Evolutionary conservation across 257 asterid genomes (phyloP), one percentile per base, ranked within the genome.

Genomic region (Solanum habrochaites): DNA sequence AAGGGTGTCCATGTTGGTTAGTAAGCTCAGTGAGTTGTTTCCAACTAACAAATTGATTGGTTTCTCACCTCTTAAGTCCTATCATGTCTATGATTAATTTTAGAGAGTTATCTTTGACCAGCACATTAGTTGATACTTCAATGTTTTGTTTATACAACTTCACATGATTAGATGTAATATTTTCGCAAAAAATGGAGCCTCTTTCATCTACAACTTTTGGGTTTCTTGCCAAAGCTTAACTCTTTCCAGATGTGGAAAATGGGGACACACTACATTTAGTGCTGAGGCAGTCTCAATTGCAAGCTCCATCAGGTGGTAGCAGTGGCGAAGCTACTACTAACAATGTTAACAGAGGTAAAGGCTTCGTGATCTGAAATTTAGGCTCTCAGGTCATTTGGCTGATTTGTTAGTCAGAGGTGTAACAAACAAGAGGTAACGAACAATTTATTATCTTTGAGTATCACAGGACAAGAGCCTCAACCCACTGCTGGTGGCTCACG

Each of bases 251-350:
- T 83, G 94, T 97, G 87, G 99, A 97, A 89, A 93, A 92, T 89
- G 99, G 95, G 82, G 95, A 94, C 90, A 97, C 99, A n/a, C 89
- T 97, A 83, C 99, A 97, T 90, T 91, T 97, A 88, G 99, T 97
- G 56, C 97, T 90, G 90, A 93, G 99, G 90, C 99, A 93, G 87
- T 74, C 91, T 75, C 92, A 87, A 87, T 43, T 86, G 39, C 98
- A 94, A 85, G 92, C 96, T 25, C 86, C 97, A 72, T 77, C 95
- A 37, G 92, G 91, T 60, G 45, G 93, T 83, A 90, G 83, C 88
- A 86, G 86, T 83, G 98, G 93, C 80, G 94, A 89, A 84, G 66
- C 94, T 86, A 87, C 91, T 74, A 82, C 94, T 85, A 90, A 90
- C 88, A 91, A 93, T 88, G 91, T 89, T 72, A 90, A 39, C 60